Conservation (phyloP, 805 yeast genomes). For the Candida easanensis region DNA sequence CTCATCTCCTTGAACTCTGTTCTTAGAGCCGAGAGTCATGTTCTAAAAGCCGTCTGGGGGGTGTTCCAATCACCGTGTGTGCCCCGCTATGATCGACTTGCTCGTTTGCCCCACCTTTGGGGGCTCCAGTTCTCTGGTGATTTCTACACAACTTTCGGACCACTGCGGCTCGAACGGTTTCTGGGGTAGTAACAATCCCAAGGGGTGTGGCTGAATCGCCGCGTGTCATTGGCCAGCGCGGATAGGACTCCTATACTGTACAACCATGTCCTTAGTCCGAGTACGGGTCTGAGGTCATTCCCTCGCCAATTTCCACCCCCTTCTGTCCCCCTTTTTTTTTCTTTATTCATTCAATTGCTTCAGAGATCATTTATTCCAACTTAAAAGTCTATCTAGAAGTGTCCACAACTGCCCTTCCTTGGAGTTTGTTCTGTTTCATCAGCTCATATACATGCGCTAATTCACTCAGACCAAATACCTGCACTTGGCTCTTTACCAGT, state of each 20-base stretch:
- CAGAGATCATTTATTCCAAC: not conserved
- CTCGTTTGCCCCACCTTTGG: not conserved
- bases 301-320: not conserved
- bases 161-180: slow-evolving; percentile 6
- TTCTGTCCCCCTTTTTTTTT: not conserved
- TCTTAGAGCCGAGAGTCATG: no score
- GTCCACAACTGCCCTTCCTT: slow-evolving; percentile 83
- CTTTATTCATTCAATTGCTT: not conserved
- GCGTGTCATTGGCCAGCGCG: not conserved
- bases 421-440: slow-evolving; percentile 52
- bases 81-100: not conserved
- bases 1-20: no score
- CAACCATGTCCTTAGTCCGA: no score
- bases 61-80: not conserved
- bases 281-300: no score
- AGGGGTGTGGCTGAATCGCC: slow-evolving; percentile 9
- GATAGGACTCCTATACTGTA: not conserved
- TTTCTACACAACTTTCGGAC: no score
- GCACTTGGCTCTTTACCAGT: slow-evolving; percentile 55
- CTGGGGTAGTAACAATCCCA: slow-evolving; percentile 1
- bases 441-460: slow-evolving; percentile 47
- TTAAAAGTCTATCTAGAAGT: slow-evolving; percentile 45
- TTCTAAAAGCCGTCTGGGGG: no score
- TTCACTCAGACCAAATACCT: slow-evolving; percentile 52
- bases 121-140: no score